phyloP scores from a whole-genome alignment of 495 filamentous ascomycete genomes.

The Penicilliopsis zonata region DNA sequence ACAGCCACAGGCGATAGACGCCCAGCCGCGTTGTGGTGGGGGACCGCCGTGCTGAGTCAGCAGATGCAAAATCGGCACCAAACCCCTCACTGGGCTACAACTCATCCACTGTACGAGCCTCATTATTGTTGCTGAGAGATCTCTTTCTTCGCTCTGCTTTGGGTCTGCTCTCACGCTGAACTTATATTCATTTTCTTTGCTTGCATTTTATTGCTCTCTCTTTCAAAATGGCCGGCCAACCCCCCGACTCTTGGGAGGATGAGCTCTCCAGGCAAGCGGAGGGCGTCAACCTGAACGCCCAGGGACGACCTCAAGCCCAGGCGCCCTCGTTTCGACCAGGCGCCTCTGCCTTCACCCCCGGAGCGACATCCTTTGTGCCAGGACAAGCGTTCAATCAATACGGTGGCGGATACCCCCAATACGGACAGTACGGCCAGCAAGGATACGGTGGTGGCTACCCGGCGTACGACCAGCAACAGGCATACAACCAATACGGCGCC shows the following conservation, averaged over 20 bases:
- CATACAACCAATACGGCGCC: slow-evolving; percentile 28
- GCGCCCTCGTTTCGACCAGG: slow-evolving; percentile 27
- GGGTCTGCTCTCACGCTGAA: slow-evolving; percentile 4
- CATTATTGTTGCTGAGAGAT: no score
- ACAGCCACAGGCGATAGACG: no score
- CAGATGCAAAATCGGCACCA: slow-evolving; percentile 19
- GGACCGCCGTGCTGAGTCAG: slow-evolving; percentile 37
- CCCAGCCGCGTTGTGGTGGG: no score
- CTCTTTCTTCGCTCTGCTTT: slow-evolving; percentile 5
- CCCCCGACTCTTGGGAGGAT: slow-evolving; percentile 90
- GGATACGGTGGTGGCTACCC: slow-evolving; percentile 44
- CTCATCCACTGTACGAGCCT: no score
- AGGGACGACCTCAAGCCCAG: slow-evolving; percentile 59
- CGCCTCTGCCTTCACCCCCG: slow-evolving; percentile 70
- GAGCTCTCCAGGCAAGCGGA: slow-evolving; percentile 82
- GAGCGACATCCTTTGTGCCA: slow-evolving; percentile 65
- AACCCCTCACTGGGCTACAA: slow-evolving; percentile 10
- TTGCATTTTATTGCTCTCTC: slow-evolving; percentile 14
- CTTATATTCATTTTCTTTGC: slow-evolving; percentile 3
- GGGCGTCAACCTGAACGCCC: slow-evolving; percentile 62
- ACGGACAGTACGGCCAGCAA: slow-evolving; percentile 38
- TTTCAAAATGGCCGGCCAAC: slow-evolving; percentile 61
- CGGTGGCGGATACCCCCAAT: slow-evolving; percentile 39
- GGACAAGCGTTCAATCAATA: slow-evolving; percentile 50
- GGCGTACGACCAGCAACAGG: slow-evolving; percentile 21